These are phyloP conservation scores for Penicillium egyptiacum DNA, from an alignment of 495 filamentous ascomycete genomes.

Conservation along the genomic window DNA sequence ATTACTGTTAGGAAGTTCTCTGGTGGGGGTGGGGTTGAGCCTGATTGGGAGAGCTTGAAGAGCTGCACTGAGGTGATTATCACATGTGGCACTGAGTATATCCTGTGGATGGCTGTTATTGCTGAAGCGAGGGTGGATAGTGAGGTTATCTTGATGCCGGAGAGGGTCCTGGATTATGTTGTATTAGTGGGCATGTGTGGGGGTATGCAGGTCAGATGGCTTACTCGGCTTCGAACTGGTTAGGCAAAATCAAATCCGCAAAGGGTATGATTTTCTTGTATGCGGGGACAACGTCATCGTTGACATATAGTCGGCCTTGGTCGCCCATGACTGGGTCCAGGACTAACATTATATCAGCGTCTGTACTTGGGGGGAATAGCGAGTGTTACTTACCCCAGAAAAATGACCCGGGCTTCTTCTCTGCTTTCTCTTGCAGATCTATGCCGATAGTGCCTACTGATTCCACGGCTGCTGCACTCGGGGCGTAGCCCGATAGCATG, in stretches of 20 bases:
- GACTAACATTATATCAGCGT: slow-evolving; percentile 44
- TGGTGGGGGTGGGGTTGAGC: slow-evolving; percentile 39
- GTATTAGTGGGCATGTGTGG: not conserved
- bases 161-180: slow-evolving; percentile 61
- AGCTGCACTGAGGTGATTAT: slow-evolving; percentile 84
- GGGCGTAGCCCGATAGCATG: slow-evolving; percentile 90
- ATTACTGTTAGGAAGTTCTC: slow-evolving; percentile 65
- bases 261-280: slow-evolving; percentile 75
- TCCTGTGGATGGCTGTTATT: slow-evolving; percentile 72
- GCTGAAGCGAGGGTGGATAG: slow-evolving; percentile 68
- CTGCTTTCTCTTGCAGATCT: slow-evolving; percentile 69
- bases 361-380: not conserved
- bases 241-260: slow-evolving; percentile 91
- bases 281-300: slow-evolving; percentile 83
- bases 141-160: slow-evolving; percentile 77
- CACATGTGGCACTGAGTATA: slow-evolving; percentile 80
- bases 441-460: slow-evolving; percentile 79
- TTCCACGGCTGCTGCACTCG: slow-evolving; percentile 77
- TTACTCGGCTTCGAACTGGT: slow-evolving; percentile 96
- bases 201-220: slow-evolving; percentile 18
- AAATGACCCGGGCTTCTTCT: slow-evolving; percentile 69
- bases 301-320: slow-evolving; percentile 86
- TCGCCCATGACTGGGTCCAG: slow-evolving; percentile 99
- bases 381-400: slow-evolving; percentile 71
- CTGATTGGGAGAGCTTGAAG: slow-evolving; percentile 36